Evolutionary conservation across 169 alveolate genomes (phyloP).

Genomic region (Eimeria sp.): DNA sequence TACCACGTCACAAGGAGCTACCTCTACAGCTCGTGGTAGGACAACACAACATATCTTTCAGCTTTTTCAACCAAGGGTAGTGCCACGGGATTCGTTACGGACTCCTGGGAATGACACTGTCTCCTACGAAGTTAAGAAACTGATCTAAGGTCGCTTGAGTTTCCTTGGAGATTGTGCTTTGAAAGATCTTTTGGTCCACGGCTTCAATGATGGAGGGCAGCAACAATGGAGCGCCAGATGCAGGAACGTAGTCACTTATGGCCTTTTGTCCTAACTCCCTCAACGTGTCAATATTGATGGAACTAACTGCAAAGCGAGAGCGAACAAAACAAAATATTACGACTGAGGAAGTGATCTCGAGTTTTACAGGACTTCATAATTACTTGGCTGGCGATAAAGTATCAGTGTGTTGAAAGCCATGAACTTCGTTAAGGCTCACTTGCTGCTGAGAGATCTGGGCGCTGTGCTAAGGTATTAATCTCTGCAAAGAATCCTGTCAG

Average conservation of each 20-base stretch:
- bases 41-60: neutral
- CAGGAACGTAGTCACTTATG: constrained; percentile 3
- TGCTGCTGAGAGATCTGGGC: constrained; percentile 46
- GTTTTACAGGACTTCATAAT: neutral
- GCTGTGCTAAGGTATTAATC: constrained; percentile 17
- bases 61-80: neutral
- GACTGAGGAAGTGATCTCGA: neutral
- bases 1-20: neutral
- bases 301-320: neutral
- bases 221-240: neutral
- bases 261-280: constrained; percentile 38
- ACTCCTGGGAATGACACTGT: constrained; percentile 31
- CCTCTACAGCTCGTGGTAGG: neutral
- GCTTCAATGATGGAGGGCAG: constrained; percentile 54
- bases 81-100: neutral
- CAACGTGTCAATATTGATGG: constrained; percentile 14
- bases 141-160: neutral
- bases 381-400: neutral
- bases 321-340: neutral
- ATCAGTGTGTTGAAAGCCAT: neutral
- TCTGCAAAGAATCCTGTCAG: constrained; percentile 33
- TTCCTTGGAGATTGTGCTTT: neutral
- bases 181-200: neutral
- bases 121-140: constrained; percentile 40
- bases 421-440: neutral